Percentiles rank a stretch among this genome's conserved stretches.
Conservation (phyloP, 768 basidiomycete species). For the Coprinopsis sp. region DNA sequence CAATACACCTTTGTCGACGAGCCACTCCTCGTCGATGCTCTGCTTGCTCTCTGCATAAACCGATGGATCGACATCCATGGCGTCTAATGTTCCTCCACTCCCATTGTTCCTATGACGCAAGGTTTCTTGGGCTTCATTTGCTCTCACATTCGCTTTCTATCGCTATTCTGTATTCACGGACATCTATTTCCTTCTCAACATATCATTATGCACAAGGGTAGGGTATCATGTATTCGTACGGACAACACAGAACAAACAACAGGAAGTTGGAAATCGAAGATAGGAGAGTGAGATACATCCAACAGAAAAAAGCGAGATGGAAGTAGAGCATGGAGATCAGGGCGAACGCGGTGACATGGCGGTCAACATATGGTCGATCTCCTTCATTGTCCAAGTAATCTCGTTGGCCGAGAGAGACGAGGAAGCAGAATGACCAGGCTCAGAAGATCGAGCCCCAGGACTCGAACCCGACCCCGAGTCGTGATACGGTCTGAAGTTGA, state of each 20-base stretch:
- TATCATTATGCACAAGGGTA: constrained; percentile 4
- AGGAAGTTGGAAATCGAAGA: constrained; percentile 17
- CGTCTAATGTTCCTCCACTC: constrained; percentile 23
- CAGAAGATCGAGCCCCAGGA: constrained; percentile 15
- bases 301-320: constrained; percentile 15
- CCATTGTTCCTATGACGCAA: too few species aligned
- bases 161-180: constrained; percentile 10
- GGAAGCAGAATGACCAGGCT: constrained; percentile 49
- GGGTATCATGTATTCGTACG: constrained; percentile 7
- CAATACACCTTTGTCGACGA: constrained; percentile 62
- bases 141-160: too few species aligned
- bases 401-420: constrained; percentile 65
- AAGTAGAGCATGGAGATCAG: constrained; percentile 18
- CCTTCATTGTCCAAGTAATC: constrained; percentile 68
- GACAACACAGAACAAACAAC: constrained; percentile 6
- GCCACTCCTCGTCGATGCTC: constrained; percentile 53
- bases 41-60: constrained; percentile 66
- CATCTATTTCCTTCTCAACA: neutral
- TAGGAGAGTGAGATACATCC: constrained; percentile 15
- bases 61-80: constrained; percentile 67
- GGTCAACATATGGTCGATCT: constrained; percentile 69
- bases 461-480: constrained; percentile 20
- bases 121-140: constrained; percentile 8
- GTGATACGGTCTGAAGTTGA: constrained; percentile 57
- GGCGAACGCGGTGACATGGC: constrained; percentile 31